Evolutionary conservation across 78 protist genomes (phyloP).

Genomic region (Chrysochromulina parva): DNA sequence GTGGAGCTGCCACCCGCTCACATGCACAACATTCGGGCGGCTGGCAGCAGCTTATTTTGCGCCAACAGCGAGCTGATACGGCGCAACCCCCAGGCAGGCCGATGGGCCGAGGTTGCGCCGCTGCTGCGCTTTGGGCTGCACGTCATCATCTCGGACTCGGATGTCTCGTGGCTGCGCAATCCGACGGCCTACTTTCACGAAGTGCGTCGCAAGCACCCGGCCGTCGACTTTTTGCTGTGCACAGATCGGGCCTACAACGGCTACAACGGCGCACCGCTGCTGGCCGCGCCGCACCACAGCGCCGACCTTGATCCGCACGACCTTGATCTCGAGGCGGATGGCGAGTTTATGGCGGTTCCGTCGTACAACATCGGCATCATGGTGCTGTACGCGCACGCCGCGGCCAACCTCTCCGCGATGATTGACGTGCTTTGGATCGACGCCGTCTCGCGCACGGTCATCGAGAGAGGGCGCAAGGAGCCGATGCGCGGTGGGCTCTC

Average conservation of each 20-base stretch:
- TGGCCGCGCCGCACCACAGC: neutral
- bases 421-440: too few species aligned
- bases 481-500: neutral
- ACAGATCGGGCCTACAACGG: neutral
- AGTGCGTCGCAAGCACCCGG: neutral
- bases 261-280: neutral
- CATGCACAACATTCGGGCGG: neutral
- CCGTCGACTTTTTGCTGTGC: neutral
- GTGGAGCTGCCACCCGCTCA: neutral
- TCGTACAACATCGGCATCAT: too few species aligned
- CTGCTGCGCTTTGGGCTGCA: neutral
- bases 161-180: neutral
- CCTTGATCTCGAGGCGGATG: too few species aligned
- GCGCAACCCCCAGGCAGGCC: conserved; percentile 8
- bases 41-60: neutral
- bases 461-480: too few species aligned
- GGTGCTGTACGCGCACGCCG: too few species aligned
- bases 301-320: too few species aligned
- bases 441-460: too few species aligned
- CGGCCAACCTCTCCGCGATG: too few species aligned
- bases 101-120: conserved; percentile 15
- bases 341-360: too few species aligned
- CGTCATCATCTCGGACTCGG: conserved; percentile 7
- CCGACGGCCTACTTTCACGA: neutral
- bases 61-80: neutral